Percentiles rank a stretch among this genome's conserved stretches.
Evolutionary conservation across 2,329 filamentous ascomycete species (phyloP).

Genomic region (Penicillium sp.): DNA sequence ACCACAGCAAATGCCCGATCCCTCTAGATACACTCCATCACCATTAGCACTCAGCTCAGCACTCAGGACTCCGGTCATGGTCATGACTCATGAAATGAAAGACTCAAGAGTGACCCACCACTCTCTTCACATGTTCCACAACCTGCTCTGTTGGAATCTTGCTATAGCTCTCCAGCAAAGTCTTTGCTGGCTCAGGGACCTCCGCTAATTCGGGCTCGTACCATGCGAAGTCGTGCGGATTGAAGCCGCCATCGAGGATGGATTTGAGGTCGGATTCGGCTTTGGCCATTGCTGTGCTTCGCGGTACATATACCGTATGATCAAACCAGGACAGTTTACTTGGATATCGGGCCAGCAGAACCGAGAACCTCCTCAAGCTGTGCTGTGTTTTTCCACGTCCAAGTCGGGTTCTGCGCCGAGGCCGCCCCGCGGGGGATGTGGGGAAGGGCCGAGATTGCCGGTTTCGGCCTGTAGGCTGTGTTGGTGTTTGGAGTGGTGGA

Average conservation of each 20-base stretch:
- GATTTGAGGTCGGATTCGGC: constrained; percentile 12
- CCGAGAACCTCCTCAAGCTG: no score
- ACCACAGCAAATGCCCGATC: constrained; percentile 21
- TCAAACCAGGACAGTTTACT: no score
- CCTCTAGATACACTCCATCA: constrained; percentile 11
- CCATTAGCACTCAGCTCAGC: neutral
- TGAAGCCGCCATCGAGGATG: constrained; percentile 11
- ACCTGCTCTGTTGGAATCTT: constrained; percentile 14
- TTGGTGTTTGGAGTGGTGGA: no score
- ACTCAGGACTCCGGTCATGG: no score
- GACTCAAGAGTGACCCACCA: constrained; percentile 13
- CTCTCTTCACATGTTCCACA: constrained; percentile 18
- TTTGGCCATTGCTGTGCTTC: constrained; percentile 11
- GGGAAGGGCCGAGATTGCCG: no score
- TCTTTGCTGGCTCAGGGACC: constrained; percentile 18
- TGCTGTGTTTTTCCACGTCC: no score
- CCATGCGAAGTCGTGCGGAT: constrained; percentile 17
- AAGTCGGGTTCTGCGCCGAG: no score
- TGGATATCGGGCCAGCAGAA: no score
- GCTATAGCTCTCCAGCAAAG: constrained; percentile 20
- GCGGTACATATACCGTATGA: no score
- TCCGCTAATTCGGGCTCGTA: constrained; percentile 14
- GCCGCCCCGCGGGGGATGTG: no score
- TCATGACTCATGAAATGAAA: no score
- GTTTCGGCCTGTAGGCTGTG: no score